Conservation (phyloP, 495 filamentous ascomycete genomes). For the Aspergillus egyptiacus region DNA sequence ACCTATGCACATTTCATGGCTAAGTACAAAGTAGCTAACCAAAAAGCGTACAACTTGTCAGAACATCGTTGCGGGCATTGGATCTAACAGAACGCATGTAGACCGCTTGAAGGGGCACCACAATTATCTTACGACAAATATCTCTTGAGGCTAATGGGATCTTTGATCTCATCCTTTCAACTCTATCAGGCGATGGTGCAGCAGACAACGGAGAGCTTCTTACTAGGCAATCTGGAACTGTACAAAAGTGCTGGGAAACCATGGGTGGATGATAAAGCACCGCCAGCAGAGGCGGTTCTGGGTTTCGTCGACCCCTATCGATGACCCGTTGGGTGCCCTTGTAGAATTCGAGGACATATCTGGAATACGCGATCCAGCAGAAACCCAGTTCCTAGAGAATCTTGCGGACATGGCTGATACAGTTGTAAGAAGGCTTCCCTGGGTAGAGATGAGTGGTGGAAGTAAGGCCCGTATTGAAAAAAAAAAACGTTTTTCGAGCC, state of each 20-base stretch:
- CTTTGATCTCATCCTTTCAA: constrained; percentile 11
- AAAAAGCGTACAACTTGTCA: no score
- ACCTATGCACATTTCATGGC: constrained; percentile 27
- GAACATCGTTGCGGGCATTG: no score
- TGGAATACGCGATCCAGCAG: constrained; percentile 33
- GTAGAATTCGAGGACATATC: constrained; percentile 44
- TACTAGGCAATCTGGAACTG: constrained; percentile 28
- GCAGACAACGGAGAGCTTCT: constrained; percentile 25
- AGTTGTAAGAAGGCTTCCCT: constrained; percentile 36
- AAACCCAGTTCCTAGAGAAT: constrained; percentile 26
- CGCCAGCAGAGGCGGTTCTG: constrained; percentile 40
- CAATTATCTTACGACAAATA: constrained; percentile 36
- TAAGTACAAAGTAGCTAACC: no score
- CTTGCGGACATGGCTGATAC: constrained; percentile 28
- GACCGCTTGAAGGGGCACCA: constrained; percentile 34
- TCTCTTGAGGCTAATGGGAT: constrained; percentile 34
- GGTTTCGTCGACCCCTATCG: constrained; percentile 49
- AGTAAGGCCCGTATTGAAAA: constrained; percentile 41
- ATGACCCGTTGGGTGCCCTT: constrained; percentile 40
- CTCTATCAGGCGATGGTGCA: neutral
- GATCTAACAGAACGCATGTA: constrained; percentile 9
- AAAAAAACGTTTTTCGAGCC: constrained; percentile 32
- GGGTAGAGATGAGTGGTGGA: constrained; percentile 25
- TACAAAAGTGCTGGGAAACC: constrained; percentile 32
- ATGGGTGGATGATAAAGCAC: constrained; percentile 37